Percentiles rank a stretch among this genome's conserved stretches.
phyloP scores from a whole-genome alignment of 148 eudicot genomes.

The Chenopodium quinoa region DNA sequence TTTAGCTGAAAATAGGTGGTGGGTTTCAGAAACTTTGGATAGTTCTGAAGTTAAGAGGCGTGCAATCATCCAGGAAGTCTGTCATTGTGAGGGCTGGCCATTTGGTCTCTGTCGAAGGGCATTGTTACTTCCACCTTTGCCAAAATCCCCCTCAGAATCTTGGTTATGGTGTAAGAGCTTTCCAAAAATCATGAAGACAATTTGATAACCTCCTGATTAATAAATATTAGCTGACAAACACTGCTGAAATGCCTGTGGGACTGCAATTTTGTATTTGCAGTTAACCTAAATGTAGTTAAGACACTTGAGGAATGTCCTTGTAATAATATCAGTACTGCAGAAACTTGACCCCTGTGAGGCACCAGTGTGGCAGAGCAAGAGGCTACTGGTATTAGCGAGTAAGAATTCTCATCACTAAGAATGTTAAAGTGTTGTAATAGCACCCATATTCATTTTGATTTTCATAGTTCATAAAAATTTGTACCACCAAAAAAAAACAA shows the following conservation, averaged over 20 bases:
- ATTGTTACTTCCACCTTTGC: constrained; percentile 83
- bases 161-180: constrained; percentile 76
- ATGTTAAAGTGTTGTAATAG: neutral
- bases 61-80: constrained; percentile 52
- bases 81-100: constrained; percentile 90
- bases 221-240: neutral
- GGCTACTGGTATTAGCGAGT: neutral
- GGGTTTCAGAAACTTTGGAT: constrained; percentile 26
- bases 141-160: constrained; percentile 82
- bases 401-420: neutral
- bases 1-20: constrained; percentile 20
- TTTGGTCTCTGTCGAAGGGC: constrained; percentile 78
- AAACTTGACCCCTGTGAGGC: too few species aligned
- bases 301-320: too few species aligned
- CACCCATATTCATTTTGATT: neutral
- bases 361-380: neutral
- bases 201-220: constrained; percentile 5
- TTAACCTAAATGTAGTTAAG: neutral
- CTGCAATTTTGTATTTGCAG: neutral
- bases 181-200: constrained; percentile 25
- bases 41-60: constrained; percentile 34
- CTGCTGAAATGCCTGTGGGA: neutral
- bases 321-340: neutral
- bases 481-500: too few species aligned
- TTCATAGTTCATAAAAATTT: neutral